Conservation (phyloP, 2,329 filamentous ascomycete genomes). For the Alternaria dauci region DNA sequence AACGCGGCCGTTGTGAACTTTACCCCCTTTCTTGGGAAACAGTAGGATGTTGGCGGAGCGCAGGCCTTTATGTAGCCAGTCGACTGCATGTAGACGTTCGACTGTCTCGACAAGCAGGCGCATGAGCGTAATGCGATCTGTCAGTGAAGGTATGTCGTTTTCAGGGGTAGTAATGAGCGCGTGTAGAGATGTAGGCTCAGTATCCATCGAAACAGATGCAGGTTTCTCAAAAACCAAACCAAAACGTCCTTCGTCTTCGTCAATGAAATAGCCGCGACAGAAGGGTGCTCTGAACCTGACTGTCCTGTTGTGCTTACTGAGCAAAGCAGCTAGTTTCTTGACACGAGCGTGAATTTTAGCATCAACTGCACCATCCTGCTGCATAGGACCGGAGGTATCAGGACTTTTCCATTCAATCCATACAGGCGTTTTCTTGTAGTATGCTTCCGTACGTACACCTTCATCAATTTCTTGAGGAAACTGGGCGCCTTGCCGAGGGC, state of each 20-base stretch:
- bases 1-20: background rate
- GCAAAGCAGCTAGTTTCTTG: slow-evolving; percentile 42
- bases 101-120: slow-evolving; percentile 62
- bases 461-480: slow-evolving; percentile 32
- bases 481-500: slow-evolving; percentile 22
- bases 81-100: slow-evolving; percentile 63
- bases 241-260: slow-evolving; percentile 53
- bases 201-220: slow-evolving; percentile 46
- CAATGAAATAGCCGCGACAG: slow-evolving; percentile 49
- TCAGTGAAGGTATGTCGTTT: slow-evolving; percentile 58
- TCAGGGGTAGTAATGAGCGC: slow-evolving; percentile 53
- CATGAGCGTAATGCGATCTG: slow-evolving; percentile 62
- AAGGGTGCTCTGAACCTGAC: slow-evolving; percentile 46
- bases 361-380: slow-evolving; percentile 28
- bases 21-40: slow-evolving; percentile 47
- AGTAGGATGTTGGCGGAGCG: slow-evolving; percentile 64
- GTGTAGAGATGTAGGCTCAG: slow-evolving; percentile 59
- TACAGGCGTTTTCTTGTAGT: slow-evolving; percentile 35
- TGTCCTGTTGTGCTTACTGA: slow-evolving; percentile 42
- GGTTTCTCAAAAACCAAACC: slow-evolving; percentile 65
- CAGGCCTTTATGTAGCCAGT: slow-evolving; percentile 68
- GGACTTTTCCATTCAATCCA: slow-evolving; percentile 53
- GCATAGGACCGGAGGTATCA: slow-evolving; percentile 31
- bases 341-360: slow-evolving; percentile 44
- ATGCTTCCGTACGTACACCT: slow-evolving; percentile 41